Conservation (phyloP, 1,284 basidiomycete species). For the Puccinia novopanici region DNA sequence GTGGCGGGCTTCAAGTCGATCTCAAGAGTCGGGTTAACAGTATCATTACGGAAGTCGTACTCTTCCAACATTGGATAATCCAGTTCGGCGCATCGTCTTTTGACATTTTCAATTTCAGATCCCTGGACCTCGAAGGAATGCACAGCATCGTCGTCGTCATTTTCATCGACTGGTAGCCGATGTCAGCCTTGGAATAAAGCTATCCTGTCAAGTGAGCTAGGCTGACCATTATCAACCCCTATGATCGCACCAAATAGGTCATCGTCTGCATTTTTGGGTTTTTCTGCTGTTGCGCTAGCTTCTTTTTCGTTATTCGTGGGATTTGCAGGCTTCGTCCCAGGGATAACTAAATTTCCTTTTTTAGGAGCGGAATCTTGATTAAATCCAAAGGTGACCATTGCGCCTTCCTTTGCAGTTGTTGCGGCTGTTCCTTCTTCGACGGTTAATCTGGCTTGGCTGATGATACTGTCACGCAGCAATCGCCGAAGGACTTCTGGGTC, state of each 20-base stretch:
- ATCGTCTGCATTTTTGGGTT: constrained; percentile 64
- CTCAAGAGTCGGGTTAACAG: constrained; percentile 87
- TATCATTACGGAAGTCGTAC: constrained; percentile 96
- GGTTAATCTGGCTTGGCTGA: constrained; percentile 71
- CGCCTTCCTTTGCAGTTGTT: too few relatives aligned
- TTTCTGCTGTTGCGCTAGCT: constrained; percentile 52
- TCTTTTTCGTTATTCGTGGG: constrained; percentile 57
- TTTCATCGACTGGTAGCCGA: constrained; percentile 70
- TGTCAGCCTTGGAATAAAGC: neutral
- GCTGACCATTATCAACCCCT: constrained; percentile 79
- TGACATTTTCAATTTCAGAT: constrained; percentile 73
- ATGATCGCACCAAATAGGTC: constrained; percentile 84
- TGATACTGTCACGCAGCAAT: constrained; percentile 79
- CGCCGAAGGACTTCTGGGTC: constrained; percentile 86
- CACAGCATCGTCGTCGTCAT: constrained; percentile 92
- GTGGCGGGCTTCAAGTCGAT: constrained; percentile 96
- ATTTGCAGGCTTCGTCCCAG: constrained; percentile 65
- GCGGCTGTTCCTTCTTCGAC: constrained; percentile 60
- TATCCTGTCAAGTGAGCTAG: neutral
- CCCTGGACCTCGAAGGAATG: constrained; percentile 93
- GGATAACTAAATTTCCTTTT: constrained; percentile 77
- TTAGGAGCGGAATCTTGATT: constrained; percentile 74
- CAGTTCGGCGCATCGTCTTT: constrained; percentile 74
- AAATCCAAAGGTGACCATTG: constrained; percentile 64
- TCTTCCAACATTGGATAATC: constrained; percentile 97